These are phyloP conservation scores for Phytophthora hibernalis DNA, from an alignment of 352 stramenopile genomes.

Conservation along the genomic window DNA sequence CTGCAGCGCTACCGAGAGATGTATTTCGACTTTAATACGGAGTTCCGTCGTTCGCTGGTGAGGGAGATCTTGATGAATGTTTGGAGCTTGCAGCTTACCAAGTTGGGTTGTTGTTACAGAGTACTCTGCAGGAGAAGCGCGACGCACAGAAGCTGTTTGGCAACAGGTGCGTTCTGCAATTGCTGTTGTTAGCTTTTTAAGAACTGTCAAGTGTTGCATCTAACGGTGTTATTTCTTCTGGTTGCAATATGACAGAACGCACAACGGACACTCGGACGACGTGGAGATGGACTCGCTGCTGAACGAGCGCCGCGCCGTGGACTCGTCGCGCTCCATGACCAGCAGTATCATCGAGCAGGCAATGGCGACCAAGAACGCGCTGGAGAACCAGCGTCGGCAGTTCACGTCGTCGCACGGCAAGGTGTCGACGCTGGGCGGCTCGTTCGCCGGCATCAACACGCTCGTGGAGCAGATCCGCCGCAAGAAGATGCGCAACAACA, in stretches of 20 bases:
- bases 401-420: slow-evolving; percentile 89
- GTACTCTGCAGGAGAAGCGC: slow-evolving; percentile 79
- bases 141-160: slow-evolving; percentile 86
- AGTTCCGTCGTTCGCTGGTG: slow-evolving; percentile 93
- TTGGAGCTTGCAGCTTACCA: neutral
- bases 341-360: slow-evolving; percentile 91
- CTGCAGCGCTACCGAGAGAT: slow-evolving; percentile 96
- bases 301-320: slow-evolving; percentile 80
- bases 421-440: slow-evolving; percentile 87
- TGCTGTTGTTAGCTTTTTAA: too few relatives aligned
- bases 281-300: slow-evolving; percentile 81
- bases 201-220: neutral
- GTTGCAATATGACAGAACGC: slow-evolving; percentile 34
- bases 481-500: slow-evolving; percentile 98
- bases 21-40: slow-evolving; percentile 95
- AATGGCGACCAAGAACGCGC: slow-evolving; percentile 84
- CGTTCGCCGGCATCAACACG: slow-evolving; percentile 95
- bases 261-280: slow-evolving; percentile 62
- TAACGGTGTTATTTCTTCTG: neutral
- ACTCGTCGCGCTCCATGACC: slow-evolving; percentile 82
- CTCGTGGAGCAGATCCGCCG: slow-evolving; percentile 96
- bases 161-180: slow-evolving; percentile 52
- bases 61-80: neutral
- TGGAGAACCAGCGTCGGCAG: slow-evolving; percentile 90
- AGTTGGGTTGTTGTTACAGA: slow-evolving; percentile 45